phyloP scores from a whole-genome alignment of 2,329 filamentous ascomycete genomes.

The Aspergillus sp. region DNA sequence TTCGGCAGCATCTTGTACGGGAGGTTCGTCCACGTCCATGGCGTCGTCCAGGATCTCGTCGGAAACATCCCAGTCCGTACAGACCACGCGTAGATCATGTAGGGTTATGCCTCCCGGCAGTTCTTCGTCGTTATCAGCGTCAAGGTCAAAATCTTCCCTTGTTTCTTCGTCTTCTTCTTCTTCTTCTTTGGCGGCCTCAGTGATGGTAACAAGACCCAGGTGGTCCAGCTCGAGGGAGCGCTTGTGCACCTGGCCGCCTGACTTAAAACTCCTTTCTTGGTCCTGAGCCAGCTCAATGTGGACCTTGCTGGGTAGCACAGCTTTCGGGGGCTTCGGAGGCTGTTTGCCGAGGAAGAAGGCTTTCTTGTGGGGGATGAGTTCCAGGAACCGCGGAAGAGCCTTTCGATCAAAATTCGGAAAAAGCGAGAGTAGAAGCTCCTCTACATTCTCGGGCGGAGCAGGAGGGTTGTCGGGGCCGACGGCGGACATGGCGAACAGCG shows the following conservation, averaged over 20 bases:
- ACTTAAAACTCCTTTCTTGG: slow-evolving; percentile 79
- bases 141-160: slow-evolving; percentile 51
- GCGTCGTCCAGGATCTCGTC: slow-evolving; percentile 48
- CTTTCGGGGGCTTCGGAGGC: slow-evolving; percentile 74
- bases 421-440: slow-evolving; percentile 73
- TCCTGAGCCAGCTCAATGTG: slow-evolving; percentile 82
- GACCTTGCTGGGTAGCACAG: slow-evolving; percentile 81
- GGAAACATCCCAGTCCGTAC: slow-evolving; percentile 77
- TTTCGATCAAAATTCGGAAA: slow-evolving; percentile 80
- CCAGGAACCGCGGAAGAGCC: slow-evolving; percentile 73
- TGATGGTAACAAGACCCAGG: slow-evolving; percentile 54
- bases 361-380: slow-evolving; percentile 77
- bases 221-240: slow-evolving; percentile 53
- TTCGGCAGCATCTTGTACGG: slow-evolving; percentile 27
- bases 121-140: slow-evolving; percentile 63
- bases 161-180: slow-evolving; percentile 52
- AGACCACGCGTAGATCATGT: slow-evolving; percentile 79
- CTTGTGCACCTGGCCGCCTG: slow-evolving; percentile 62
- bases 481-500: slow-evolving; percentile 46
- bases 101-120: slow-evolving; percentile 68
- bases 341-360: slow-evolving; percentile 76
- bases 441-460: slow-evolving; percentile 67
- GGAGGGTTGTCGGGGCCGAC: slow-evolving; percentile 60
- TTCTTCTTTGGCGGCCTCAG: slow-evolving; percentile 45
- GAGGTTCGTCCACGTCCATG: slow-evolving; percentile 32